Evolutionary conservation across 805 yeast species (phyloP), one percentile per base, ranked within the genome.

Genomic region (Grigorovia transvaalensis): DNA sequence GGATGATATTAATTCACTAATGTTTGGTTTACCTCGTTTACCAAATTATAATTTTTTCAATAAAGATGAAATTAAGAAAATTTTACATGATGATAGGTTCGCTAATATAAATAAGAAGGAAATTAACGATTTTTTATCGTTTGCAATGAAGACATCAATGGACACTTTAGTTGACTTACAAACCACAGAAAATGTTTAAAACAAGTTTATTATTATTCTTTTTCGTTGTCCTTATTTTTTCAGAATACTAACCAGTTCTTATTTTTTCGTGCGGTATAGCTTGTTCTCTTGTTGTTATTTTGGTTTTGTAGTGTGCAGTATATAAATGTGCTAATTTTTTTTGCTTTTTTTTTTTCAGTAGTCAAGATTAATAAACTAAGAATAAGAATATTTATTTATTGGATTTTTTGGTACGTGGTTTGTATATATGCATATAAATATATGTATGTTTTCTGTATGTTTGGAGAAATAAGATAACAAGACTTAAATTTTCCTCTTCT

Each of bases 1-100:
- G 63, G 61, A 62, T 2, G 78, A 82, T 56, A 66, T 68, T 12
- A 64, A 72, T 2, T 81, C 87, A 0, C 63, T 85, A 59, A 71
- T 84, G 52, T 85, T 84, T 68, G 90, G 84, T 0, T 71, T 85
- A 53, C 93, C 93, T 3, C 78, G 77, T 45, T 73, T 85, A 58
- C 93, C 93, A n/a, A 77, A 73, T 50, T 78, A 78, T 27, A 76
- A 79, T 57, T 81, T 80, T 56, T 30, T 52, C 15, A 29, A 45
- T 30, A 43, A 44, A 17, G n/a, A 43, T 15, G 52, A 53, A n/a
- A 44, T 51, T 18, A 40, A 43, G 23, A n/a, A 27, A 5, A 46
- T 62, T 18, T 43, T 57, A 15, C 35, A 17, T 19, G 51, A 51
- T 38, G 17, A 38, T 15, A 38, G 8, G 15, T 38, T 13, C 15